Conservation (phyloP, 2,329 filamentous ascomycete genomes). For the Aspergillus fijiensis region DNA sequence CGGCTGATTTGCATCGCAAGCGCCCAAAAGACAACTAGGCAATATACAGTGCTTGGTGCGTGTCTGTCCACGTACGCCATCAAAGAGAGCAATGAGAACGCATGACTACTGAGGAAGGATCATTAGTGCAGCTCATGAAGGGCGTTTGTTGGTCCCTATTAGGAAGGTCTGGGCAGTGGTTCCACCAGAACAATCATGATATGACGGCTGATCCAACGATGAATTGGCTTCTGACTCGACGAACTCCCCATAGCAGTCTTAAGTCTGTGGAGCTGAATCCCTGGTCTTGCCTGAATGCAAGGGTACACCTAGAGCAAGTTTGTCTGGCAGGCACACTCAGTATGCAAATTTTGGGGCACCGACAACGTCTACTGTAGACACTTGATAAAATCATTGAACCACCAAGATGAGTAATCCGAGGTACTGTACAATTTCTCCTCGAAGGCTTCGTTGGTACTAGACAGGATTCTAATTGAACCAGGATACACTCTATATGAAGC, state of each 20-base stretch:
- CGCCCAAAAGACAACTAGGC: background rate
- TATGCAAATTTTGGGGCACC: background rate
- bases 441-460: background rate
- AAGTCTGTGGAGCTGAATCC: background rate
- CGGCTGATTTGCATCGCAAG: constrained; percentile 2
- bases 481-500: background rate
- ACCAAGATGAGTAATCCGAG: background rate
- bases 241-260: background rate
- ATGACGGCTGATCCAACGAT: background rate
- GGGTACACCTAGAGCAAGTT: background rate
- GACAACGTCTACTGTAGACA: background rate
- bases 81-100: background rate
- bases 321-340: background rate
- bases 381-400: background rate
- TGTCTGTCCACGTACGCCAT: background rate
- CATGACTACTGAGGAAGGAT: background rate
- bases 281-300: background rate
- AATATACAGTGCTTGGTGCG: background rate
- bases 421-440: background rate
- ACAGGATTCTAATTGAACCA: background rate
- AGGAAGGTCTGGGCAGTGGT: constrained; percentile 3
- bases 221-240: background rate
- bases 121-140: background rate
- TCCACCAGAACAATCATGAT: background rate
- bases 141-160: background rate